Percentiles rank a stretch among this genome's conserved stretches.
Evolutionary conservation across 1,284 basidiomycete genomes (phyloP).

Genomic region (Irpex sp.): DNA sequence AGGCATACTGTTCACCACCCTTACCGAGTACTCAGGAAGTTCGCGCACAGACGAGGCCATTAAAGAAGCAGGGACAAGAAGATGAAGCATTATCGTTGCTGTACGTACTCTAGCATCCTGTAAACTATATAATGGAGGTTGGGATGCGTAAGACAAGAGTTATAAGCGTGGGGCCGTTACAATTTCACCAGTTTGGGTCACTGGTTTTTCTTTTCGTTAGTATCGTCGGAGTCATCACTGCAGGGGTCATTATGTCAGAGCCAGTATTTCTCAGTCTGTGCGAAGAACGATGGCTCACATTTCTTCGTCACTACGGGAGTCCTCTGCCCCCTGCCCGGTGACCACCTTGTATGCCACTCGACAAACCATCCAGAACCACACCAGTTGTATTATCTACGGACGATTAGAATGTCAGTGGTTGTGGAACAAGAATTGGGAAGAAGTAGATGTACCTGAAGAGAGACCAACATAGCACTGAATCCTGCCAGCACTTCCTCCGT

Average conservation of each 20-base stretch:
- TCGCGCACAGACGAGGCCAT: neutral
- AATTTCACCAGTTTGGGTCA: neutral
- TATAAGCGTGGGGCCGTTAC: neutral
- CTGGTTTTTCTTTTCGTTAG: constrained; percentile 16
- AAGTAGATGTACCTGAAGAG: constrained; percentile 49
- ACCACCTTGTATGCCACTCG: constrained; percentile 79
- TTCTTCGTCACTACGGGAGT: constrained; percentile 84
- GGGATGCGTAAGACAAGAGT: neutral
- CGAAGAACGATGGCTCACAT: constrained; percentile 32
- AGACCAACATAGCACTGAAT: constrained; percentile 55
- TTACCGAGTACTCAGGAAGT: neutral
- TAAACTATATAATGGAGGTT: neutral
- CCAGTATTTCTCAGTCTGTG: neutral
- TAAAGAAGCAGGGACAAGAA: neutral
- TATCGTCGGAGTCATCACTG: constrained; percentile 8
- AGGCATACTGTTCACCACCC: constrained; percentile 5
- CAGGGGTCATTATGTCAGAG: neutral
- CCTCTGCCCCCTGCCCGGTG: constrained; percentile 74
- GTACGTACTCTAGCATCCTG: neutral
- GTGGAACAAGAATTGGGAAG: neutral
- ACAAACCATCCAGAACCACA: constrained; percentile 87
- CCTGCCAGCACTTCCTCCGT: constrained; percentile 37
- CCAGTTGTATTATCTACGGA: constrained; percentile 59
- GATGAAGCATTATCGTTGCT: neutral
- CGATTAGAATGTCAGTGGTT: constrained; percentile 8